phyloP scores from a whole-genome alignment of 257 asterid species.

The Thymus quinquecostatus region DNA sequence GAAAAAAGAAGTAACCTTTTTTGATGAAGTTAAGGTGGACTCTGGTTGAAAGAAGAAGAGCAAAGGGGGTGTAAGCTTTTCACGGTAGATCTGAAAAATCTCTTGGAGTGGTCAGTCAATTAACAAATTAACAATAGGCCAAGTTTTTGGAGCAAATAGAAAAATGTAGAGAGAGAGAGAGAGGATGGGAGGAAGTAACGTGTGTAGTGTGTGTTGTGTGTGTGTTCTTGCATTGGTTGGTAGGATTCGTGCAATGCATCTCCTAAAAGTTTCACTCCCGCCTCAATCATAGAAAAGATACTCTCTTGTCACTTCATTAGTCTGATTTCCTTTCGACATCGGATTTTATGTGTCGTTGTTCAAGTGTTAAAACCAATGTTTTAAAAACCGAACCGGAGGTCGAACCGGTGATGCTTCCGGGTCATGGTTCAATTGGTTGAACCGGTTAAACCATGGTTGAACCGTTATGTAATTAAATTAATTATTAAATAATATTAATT shows the following conservation, averaged over 20 bases:
- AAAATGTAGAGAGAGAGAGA: conserved; percentile 45
- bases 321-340: too few relatives aligned
- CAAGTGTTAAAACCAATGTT: too few relatives aligned
- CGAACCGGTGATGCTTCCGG: too few relatives aligned
- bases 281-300: neutral
- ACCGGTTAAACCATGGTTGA: too few relatives aligned
- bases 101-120: conserved; percentile 43
- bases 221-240: conserved; percentile 35
- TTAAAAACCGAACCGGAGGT: too few relatives aligned
- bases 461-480: too few relatives aligned
- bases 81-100: conserved; percentile 52
- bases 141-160: conserved; percentile 45
- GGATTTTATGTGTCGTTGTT: too few relatives aligned
- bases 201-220: conserved; percentile 37
- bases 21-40: conserved; percentile 15
- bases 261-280: conserved; percentile 20
- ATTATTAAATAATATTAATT: too few relatives aligned
- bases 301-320: too few relatives aligned
- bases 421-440: too few relatives aligned
- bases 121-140: conserved; percentile 36
- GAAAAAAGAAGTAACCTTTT: conserved; percentile 34
- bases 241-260: conserved; percentile 24
- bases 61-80: conserved; percentile 19
- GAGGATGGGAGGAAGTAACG: conserved; percentile 48
- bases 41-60: conserved; percentile 23